Percentiles rank a stretch among this genome's conserved stretches.
phyloP scores from a whole-genome alignment of 176 grass and related monocot species.

The Carex cristatella region DNA sequence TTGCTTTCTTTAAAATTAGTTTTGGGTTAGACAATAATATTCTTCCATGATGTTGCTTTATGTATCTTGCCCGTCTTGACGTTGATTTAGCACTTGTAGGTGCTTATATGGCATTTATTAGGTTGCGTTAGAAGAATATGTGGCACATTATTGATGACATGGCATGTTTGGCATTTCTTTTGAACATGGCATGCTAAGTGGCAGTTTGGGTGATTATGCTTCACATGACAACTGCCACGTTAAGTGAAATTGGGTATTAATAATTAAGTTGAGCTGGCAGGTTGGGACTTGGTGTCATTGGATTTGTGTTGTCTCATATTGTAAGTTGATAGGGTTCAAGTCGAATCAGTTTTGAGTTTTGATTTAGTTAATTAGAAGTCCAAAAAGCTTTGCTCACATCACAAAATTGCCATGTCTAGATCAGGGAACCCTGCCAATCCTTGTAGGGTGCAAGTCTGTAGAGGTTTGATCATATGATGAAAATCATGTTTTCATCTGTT shows the following conservation, averaged over 20 bases:
- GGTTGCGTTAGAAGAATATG: not conserved
- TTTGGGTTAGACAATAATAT: not conserved
- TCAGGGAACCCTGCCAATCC: not conserved
- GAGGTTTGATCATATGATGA: no score
- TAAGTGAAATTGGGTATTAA: not conserved
- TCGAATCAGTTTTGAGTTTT: not conserved
- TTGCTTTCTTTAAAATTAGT: not conserved
- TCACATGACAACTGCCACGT: not conserved
- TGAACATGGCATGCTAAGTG: not conserved
- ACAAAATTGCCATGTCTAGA: not conserved
- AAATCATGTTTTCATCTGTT: no score
- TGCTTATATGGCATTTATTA: not conserved
- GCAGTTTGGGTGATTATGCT: not conserved
- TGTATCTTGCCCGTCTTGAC: not conserved
- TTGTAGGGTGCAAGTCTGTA: no score
- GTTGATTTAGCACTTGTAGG: not conserved
- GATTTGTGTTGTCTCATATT: not conserved
- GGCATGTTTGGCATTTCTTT: not conserved
- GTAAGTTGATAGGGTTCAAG: not conserved
- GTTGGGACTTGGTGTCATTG: not conserved
- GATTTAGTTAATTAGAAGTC: not conserved
- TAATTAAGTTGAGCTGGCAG: not conserved
- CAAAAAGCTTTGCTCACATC: no score
- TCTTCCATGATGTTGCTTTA: not conserved
- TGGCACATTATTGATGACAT: not conserved